A percentile compares a stretch with the other conserved stretches of the same genome.
phyloP scores from a whole-genome alignment of 441 rosid genomes.

The Metrosideros polymorpha region DNA sequence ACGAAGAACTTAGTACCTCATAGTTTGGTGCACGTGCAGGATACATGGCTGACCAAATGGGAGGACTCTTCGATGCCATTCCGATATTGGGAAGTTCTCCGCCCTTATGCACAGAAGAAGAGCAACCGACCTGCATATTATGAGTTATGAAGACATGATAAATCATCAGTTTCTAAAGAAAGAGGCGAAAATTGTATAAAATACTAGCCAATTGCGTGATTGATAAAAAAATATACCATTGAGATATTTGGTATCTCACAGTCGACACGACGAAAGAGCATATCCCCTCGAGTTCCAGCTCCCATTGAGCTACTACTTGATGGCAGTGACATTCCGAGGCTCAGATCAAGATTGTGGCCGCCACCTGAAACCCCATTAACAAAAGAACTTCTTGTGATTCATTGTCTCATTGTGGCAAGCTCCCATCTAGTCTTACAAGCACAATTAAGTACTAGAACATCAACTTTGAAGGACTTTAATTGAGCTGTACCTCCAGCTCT shows the following conservation, averaged over 20 bases:
- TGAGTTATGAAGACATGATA: neutral
- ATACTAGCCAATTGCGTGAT: neutral
- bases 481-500: conserved; percentile 8
- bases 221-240: conserved; percentile 18
- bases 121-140: conserved; percentile 17
- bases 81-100: conserved; percentile 2
- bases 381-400: neutral
- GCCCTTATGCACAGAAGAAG: conserved; percentile 8
- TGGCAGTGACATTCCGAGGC: conserved; percentile 36
- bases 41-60: neutral
- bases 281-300: conserved; percentile 1
- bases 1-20: conserved; percentile 16
- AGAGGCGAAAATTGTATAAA: neutral
- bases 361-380: conserved; percentile 7
- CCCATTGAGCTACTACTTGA: conserved; percentile 1
- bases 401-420: neutral
- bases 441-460: neutral
- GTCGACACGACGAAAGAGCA: neutral
- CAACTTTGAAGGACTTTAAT: neutral
- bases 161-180: neutral
- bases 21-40: conserved; percentile 9
- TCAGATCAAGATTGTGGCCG: conserved; percentile 46
- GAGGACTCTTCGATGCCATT: conserved; percentile 6
- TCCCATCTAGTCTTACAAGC: neutral
- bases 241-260: conserved; percentile 7